Conservation (phyloP, 2,329 filamentous ascomycete genomes). For the Alternaria ethzedia region DNA sequence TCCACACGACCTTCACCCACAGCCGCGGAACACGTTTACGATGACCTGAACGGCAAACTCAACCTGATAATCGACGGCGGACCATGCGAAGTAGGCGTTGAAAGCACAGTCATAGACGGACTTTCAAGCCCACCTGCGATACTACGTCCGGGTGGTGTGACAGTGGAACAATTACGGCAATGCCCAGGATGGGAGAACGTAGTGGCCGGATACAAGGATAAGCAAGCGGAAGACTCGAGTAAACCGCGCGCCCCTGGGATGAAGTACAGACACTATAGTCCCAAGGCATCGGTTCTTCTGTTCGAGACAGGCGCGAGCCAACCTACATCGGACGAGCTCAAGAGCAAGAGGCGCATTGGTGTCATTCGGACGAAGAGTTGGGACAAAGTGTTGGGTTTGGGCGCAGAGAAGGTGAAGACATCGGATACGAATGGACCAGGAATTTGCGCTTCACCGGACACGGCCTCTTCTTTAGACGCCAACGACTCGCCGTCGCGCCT, state of each 20-base stretch:
- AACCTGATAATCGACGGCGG: constrained; percentile 90
- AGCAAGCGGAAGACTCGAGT: constrained; percentile 65
- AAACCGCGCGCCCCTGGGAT: constrained; percentile 87
- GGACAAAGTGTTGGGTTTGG: constrained; percentile 28
- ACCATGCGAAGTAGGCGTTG: constrained; percentile 84
- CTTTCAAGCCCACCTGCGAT: constrained; percentile 80
- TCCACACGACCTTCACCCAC: constrained; percentile 94
- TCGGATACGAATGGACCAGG: constrained; percentile 7
- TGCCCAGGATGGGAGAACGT: constrained; percentile 84
- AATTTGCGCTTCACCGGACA: constrained; percentile 14
- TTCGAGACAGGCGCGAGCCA: constrained; percentile 67
- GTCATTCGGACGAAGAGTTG: constrained; percentile 47
- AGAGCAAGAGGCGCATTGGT: constrained; percentile 45
- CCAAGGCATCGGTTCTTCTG: constrained; percentile 82
- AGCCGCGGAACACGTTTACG: constrained; percentile 83
- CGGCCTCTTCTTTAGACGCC: neutral
- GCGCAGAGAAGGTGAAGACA: neutral
- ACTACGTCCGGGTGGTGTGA: constrained; percentile 84
- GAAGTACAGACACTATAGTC: constrained; percentile 99
- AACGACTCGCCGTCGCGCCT: constrained; percentile 5
- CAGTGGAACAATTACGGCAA: constrained; percentile 75
- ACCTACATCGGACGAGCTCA: constrained; percentile 38
- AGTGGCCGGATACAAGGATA: constrained; percentile 78
- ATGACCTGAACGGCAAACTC: constrained; percentile 84
- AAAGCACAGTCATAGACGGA: constrained; percentile 96